Evolutionary conservation across 306 rosid species (phyloP).

Genomic region (Alnus rubra): DNA sequence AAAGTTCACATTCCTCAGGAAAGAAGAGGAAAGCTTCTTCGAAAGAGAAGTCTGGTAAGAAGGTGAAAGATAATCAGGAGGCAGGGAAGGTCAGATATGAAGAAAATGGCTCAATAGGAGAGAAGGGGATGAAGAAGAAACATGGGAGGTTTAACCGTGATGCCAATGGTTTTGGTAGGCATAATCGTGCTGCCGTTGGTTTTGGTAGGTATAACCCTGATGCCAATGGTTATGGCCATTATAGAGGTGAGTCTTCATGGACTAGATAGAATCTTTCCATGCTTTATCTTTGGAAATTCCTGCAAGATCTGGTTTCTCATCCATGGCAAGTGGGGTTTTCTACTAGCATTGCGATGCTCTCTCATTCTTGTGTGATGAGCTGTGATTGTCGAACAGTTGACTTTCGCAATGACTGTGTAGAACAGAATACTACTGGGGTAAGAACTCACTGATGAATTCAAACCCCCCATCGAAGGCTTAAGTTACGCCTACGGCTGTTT

Average conservation of each 20-base stretch:
- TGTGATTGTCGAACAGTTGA: not conserved
- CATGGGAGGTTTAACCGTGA: constrained; percentile 32
- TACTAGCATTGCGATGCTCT: not conserved
- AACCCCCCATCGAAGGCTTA: not conserved
- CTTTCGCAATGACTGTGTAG: not conserved
- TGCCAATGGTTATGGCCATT: constrained; percentile 27
- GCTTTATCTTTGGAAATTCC: not conserved
- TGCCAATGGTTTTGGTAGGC: constrained; percentile 30
- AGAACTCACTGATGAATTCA: not conserved
- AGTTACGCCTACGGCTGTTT: not conserved
- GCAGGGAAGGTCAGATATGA: constrained; percentile 19
- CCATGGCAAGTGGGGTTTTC: not conserved
- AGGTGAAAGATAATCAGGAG: constrained; percentile 44
- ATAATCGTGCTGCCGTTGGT: constrained; percentile 27
- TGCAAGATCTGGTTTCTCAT: not conserved
- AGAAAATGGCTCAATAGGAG: constrained; percentile 47
- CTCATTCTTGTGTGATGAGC: not conserved
- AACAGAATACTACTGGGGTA: not conserved
- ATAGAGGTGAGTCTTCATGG: constrained; percentile 32
- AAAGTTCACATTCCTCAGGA: constrained; percentile 40
- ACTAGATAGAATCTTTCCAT: constrained; percentile 20
- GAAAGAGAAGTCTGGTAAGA: constrained; percentile 52
- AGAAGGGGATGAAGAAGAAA: constrained; percentile 37
- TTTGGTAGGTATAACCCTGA: constrained; percentile 31
- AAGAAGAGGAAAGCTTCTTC: constrained; percentile 58